Evolutionary conservation across 768 basidiomycete genomes (phyloP), one percentile per base, ranked within the genome.

Genomic region (Tulasnella calospora): DNA sequence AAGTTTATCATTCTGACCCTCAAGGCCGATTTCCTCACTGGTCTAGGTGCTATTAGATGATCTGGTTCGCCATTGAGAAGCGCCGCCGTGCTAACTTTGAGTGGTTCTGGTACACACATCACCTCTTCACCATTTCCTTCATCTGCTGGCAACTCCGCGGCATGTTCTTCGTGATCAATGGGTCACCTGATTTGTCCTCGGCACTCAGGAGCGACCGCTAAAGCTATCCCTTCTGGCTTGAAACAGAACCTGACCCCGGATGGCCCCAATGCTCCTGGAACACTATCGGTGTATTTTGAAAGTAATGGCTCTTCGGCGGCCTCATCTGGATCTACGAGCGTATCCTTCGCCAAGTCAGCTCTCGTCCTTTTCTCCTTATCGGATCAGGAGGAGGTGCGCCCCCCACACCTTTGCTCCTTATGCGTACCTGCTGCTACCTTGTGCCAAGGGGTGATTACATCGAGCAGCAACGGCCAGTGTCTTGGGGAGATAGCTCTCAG

Each of bases 281-380:
- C 83, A 89, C 86, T 44, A 91, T 96, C 80, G 97, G 95, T 81
- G 94, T 97, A 79, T 98, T 99, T 87, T 99, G 97, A 96, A 91
- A 93, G 76, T 96, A 94, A 86, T 96, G 95, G 95, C 87, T 95
- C 74, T 86, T 93, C 76, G 95, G 95, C 36, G 95, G 94, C 77
- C 83, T 92, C 47, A 90, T 98, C 80, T 98, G 92, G 91, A 92
- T 94, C 81, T 85, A 81, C 79, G 97, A 98, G 86, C 94, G 96
- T 74, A 88, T 98, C 82, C 88, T 98, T 41, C 94, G 97, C 82
- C 96, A 98, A 87, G 85, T 97, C 80, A 91, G 96, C 74, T 93
- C 94, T 36, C 91, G 95, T 74, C 96, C n/a, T n/a, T n/a, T n/a
- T n/a, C n/a, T n/a, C n/a, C n/a, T n/a, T n/a, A n/a, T n/a, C n/a